Percentiles rank a stretch among this genome's conserved stretches.
These are phyloP conservation scores for Magnaporthiopsis rhizophila DNA, from an alignment of 2,329 filamentous ascomycete species.

Conservation along the genomic window DNA sequence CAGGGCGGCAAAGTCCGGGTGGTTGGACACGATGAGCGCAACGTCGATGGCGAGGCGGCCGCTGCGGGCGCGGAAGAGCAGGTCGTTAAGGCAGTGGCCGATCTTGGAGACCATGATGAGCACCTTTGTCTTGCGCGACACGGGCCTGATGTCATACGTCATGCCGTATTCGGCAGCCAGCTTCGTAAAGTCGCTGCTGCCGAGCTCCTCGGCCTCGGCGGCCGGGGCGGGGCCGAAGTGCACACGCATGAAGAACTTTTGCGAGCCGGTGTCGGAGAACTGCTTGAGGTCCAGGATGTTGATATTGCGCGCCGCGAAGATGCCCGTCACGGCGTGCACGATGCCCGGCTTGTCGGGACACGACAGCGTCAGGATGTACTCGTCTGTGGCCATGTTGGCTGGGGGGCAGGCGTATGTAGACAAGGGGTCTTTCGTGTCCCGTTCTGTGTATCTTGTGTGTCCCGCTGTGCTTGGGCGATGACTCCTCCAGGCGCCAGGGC, in stretches of 20 bases:
- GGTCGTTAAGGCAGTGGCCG: conserved; percentile 76
- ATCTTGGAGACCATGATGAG: conserved; percentile 89
- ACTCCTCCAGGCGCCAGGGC: not conserved
- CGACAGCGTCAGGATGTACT: conserved; percentile 71
- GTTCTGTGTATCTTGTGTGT: not conserved
- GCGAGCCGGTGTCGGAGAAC: conserved; percentile 66
- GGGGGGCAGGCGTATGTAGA: not conserved
- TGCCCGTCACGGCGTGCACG: conserved; percentile 73
- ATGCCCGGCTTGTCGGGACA: conserved; percentile 82
- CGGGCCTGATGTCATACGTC: conserved; percentile 63
- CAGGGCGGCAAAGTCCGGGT: conserved; percentile 62
- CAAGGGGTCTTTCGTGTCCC: not conserved
- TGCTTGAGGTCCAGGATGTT: conserved; percentile 82
- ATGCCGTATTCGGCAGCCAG: conserved; percentile 31
- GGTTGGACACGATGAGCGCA: conserved; percentile 75
- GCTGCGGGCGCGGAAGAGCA: conserved; percentile 67
- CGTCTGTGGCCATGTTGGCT: conserved; percentile 31
- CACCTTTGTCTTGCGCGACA: conserved; percentile 62
- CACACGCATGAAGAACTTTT: conserved; percentile 83
- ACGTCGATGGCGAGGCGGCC: conserved; percentile 69
- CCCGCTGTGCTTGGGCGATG: not conserved
- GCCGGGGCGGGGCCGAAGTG: conserved; percentile 61
- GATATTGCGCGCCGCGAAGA: conserved; percentile 64
- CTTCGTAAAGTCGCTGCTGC: conserved; percentile 41
- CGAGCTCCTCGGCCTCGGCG: conserved; percentile 42